Evolutionary conservation across 257 asterid species (phyloP), one percentile per base, ranked within the genome.

Genomic region (Petunia axillaris): DNA sequence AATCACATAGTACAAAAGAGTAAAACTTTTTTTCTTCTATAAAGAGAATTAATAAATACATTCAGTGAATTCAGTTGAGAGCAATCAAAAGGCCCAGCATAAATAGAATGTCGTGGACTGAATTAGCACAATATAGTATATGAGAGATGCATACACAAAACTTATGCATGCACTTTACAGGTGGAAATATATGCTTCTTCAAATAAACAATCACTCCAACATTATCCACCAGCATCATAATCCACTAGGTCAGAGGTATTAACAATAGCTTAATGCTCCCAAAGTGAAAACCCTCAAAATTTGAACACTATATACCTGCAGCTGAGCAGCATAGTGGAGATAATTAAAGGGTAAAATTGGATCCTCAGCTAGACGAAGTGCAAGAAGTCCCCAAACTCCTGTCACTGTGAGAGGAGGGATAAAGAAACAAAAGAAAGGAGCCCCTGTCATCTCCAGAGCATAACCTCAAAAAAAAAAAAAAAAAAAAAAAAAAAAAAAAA

Each of bases 341-440:
- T 93, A 93, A 87, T 92, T 93, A 85, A 93, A 93, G 59, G 97
- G 99, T 82, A 95, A 85, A 73, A 95, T 82, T 13, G 87, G 91
- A 85, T 95, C 97, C 83, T 89, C 92, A 36, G 97, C 98, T 71
- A 95, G 88, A 85, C 75, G 93, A 86, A 95, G 92, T 1, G 94
- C 97, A 85, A 93, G 89, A 78, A 93, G 97, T 83, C 99, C 99
- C 97, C 97, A 95, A 60, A 95, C 84, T 83, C 93, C 97, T 36
- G 95, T 84, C 55, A 89, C 98, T 95, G 76, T 14, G 25, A 71
- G 43, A 43, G 15, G 16, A 68, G 76, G 77, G 91, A 71, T 76
- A 25, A 63, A 76, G 81, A 43, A 63, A 60, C 44, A 77, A 79
- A 55, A 50, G 25, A 35, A 43, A 70, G 68, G 25, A 60, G 50